Evolutionary conservation across 225 moss, liverwort and hornwort species (phyloP).

Genomic region (Sphagnum tenellum): DNA sequence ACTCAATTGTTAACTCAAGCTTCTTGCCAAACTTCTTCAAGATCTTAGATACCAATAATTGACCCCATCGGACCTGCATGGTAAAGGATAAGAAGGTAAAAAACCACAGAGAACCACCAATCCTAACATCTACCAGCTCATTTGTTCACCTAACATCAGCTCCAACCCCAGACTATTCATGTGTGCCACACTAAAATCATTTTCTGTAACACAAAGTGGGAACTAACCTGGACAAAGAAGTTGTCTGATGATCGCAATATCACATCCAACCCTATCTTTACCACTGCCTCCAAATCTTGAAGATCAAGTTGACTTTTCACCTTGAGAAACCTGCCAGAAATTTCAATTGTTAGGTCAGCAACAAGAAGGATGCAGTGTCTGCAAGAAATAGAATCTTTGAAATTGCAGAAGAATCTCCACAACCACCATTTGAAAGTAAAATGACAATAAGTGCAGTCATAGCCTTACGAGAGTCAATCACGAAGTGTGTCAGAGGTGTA

Average conservation of each 20-base stretch:
- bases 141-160: background rate
- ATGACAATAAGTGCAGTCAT: no score
- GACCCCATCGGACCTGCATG: slow-evolving; percentile 87
- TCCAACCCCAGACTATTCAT: background rate
- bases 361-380: no score
- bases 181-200: background rate
- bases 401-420: no score
- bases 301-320: slow-evolving; percentile 62
- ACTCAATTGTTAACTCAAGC: slow-evolving; percentile 60
- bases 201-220: background rate
- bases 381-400: no score
- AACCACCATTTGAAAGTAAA: no score
- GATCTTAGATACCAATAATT: slow-evolving; percentile 49
- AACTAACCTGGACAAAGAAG: slow-evolving; percentile 76
- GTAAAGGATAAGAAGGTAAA: slow-evolving; percentile 7
- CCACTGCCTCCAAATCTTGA: slow-evolving; percentile 72
- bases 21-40: slow-evolving; percentile 69
- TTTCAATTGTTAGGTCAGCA: no score
- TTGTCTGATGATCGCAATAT: slow-evolving; percentile 58
- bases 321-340: slow-evolving; percentile 64
- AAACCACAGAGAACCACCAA: background rate
- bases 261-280: slow-evolving; percentile 67
- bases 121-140: background rate
- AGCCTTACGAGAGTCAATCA: no score
- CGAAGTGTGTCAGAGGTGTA: no score